Base-by-base conservation (phyloP, 2,329 filamentous ascomycete species). In the Aspergillus fischeri region DNA sequence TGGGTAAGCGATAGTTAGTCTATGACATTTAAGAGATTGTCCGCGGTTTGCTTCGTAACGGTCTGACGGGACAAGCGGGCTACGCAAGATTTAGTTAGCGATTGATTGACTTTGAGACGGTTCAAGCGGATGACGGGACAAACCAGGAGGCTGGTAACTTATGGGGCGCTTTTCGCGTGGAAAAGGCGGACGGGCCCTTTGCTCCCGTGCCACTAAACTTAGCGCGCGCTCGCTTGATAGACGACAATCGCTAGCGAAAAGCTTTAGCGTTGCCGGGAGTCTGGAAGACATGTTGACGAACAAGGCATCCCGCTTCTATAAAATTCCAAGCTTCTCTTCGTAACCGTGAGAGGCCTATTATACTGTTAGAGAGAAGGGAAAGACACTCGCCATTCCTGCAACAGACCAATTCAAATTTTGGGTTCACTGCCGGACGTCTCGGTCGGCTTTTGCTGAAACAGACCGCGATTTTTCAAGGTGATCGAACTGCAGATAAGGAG, bases 91-190 rank as follows among this genome's bases (percentile, higher is more conserved):
- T 52, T 51, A 52, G 52, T 56, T 60, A 63, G 57, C 51, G 54
- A 59, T 53, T 53, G 63, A 65, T 66, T 59, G 59, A 64, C 59
- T 63, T 60, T 59, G 45, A 52, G 51, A 41, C 41, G 57, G 58
- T 58, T 63, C 44, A 35, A 52, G 51, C 55, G 52, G 53, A 62
- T 56, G 60, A 64, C 55, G 48, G 57, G 56, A 60, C 53, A 54
- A 58, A 65, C 65, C 60, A 65, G 60, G 62, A 62, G 60, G 60
- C 62, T 63, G 66, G 65, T 67, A 68, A 59, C 63, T 66, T 65
- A 57, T 63, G 65, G 65, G 65, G 65, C 60, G 47, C 41, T 51
- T 58, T 64, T 63, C 59, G 65, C 60, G 62, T 67, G 59, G 61
- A 54, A 62, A 61, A 61, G 58, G 56, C 57, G 60, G 60, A 58